Evolutionary conservation across 2,329 filamentous ascomycete species (phyloP).

Genomic region (Plectosphaerella sp.): DNA sequence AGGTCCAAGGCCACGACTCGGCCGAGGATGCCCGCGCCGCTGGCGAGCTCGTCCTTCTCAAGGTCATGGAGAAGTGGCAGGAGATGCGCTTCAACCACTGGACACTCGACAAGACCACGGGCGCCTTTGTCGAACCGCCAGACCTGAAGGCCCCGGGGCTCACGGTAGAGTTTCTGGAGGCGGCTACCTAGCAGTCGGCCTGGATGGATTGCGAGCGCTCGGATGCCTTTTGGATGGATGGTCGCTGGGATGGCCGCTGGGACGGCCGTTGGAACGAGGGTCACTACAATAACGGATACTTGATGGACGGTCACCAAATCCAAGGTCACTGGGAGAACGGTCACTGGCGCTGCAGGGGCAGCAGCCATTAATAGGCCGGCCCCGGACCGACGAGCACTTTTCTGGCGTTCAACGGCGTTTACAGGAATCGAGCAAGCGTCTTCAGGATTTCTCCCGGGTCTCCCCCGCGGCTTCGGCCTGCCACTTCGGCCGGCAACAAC

Average conservation of each 20-base stretch:
- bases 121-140: conserved; percentile 35
- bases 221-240: not conserved
- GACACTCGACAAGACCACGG: conserved; percentile 46
- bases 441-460: not conserved
- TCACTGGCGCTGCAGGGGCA: too few species aligned
- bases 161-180: conserved; percentile 34
- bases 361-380: too few species aligned
- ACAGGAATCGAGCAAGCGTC: not conserved
- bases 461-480: too few species aligned
- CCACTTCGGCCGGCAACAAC: too few species aligned
- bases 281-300: not conserved
- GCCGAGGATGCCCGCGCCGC: conserved; percentile 87
- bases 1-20: conserved; percentile 74
- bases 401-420: not conserved
- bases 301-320: not conserved
- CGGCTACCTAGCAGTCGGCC: conserved; percentile 6
- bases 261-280: not conserved
- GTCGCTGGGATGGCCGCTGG: not conserved
- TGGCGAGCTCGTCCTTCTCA: conserved; percentile 75
- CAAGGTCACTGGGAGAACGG: too few species aligned
- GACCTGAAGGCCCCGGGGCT: conserved; percentile 14
- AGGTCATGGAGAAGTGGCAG: conserved; percentile 67
- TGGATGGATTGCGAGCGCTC: not conserved
- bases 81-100: conserved; percentile 64
- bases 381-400: not conserved